Base-by-base conservation (phyloP, 1,284 basidiomycete genomes). In the Mycena sp. region DNA sequence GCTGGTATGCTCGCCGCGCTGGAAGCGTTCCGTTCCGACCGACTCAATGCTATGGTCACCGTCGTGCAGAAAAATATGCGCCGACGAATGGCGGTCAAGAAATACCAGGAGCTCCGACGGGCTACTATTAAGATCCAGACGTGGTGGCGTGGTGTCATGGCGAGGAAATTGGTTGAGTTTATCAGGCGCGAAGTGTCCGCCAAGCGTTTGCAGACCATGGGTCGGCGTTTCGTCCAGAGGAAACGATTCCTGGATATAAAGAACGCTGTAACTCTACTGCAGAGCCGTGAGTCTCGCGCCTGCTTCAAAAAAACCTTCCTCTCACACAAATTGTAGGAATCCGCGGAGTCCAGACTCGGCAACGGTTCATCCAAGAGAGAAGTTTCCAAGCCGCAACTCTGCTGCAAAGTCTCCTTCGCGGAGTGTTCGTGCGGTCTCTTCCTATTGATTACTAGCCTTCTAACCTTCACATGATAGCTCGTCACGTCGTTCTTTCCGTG, bases 1-100 rank as follows among this genome's bases (percentile, higher is more conserved):
- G 96, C 98, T 12, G 98, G 98, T 69, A 98, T 99, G 94, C 90
- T 99, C 43, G 97, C 98, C n/a, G 91, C 94, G 16, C 86, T 99
- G 56, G 98, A 99, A 78, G 90, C 95, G 32, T 82, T 96, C 54
- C 91, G 98, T 28, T 91, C 94, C 7, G 90, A 93, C 65, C 87
- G 93, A 64, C 86, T 99, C 59, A 97, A 98, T 73, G 83, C 89
- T 19, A 88, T 99, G 75, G 95, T 97, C 59, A 98, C 95, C 14
- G 85, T 98, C 49, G 92, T 99, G 16, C 98, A 99, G 81, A 99
- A 99, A 87, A 98, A 99, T 76, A 91, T 99, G 81, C 86, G 94
- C 46, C 84, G 96, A 46, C 85, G 90, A 50, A 86, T 98, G 81
- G 94, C 94, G 5, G 86, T 92, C 69, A 94, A 92, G 74, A 86